Conservation (phyloP, 2,329 filamentous ascomycete species). For the Cucurbitaria berberidis region DNA sequence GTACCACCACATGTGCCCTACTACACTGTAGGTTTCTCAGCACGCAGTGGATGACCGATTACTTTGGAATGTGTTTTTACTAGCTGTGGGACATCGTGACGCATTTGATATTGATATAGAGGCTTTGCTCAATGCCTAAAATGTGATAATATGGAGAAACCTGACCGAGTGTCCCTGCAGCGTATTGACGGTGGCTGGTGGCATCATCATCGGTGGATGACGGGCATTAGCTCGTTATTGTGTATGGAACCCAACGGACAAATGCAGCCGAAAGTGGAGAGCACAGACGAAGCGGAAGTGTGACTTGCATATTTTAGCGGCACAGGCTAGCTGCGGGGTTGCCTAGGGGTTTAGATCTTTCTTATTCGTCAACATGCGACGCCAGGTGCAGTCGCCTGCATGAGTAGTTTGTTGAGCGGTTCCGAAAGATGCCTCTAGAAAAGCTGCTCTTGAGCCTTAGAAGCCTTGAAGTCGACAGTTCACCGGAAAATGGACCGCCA, state of each 20-base stretch:
- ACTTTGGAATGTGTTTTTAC: constrained; percentile 11
- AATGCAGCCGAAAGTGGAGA: constrained; percentile 33
- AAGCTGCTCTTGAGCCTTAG: constrained; percentile 2
- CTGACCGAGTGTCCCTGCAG: constrained; percentile 30
- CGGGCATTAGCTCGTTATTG: constrained; percentile 38
- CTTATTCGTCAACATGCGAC: constrained; percentile 32
- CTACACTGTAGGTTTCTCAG: too few relatives aligned
- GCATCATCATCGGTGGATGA: constrained; percentile 19
- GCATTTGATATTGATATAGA: constrained; percentile 11
- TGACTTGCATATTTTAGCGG: constrained; percentile 48
- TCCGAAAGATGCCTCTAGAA: constrained; percentile 1
- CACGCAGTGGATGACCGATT: constrained; percentile 17
- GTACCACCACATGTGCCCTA: too few relatives aligned
- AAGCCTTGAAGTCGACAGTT: constrained; percentile 1
- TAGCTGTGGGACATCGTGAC: constrained; percentile 26
- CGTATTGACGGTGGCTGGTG: constrained; percentile 25
- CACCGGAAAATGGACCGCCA: not conserved
- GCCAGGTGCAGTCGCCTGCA: constrained; percentile 27
- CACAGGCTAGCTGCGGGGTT: constrained; percentile 38
- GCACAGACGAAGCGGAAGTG: constrained; percentile 28
- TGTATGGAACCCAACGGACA: constrained; percentile 22
- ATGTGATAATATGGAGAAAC: constrained; percentile 23
- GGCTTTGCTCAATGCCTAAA: constrained; percentile 9
- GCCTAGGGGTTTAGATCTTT: constrained; percentile 16
- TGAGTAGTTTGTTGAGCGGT: constrained; percentile 19